Evolutionary conservation across 106 monocot genomes (phyloP).

Genomic region (Hemerocallis citrina): DNA sequence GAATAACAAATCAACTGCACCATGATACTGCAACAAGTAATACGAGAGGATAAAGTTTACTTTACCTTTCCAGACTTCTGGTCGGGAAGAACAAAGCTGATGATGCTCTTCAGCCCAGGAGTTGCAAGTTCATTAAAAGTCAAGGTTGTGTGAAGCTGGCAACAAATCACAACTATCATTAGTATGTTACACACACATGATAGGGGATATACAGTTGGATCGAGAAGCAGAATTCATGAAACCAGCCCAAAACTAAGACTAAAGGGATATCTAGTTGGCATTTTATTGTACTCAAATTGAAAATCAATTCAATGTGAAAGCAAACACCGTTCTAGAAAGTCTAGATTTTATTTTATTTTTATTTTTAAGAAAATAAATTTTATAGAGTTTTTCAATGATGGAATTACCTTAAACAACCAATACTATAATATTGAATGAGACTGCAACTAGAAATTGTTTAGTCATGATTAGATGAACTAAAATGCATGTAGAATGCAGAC

Average conservation of each 20-base stretch:
- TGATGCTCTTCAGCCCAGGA: constrained; percentile 57
- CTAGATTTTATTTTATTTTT: not conserved
- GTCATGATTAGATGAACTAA: not conserved
- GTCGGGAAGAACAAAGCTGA: constrained; percentile 76
- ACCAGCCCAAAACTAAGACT: too few species aligned
- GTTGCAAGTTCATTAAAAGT: constrained; percentile 54
- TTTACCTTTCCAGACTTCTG: constrained; percentile 88
- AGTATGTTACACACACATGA: not conserved
- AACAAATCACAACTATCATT: not conserved
- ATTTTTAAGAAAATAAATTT: too few species aligned
- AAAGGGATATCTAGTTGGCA: too few species aligned
- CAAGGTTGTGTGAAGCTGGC: constrained; percentile 36
- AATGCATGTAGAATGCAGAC: not conserved
- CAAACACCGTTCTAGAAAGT: not conserved
- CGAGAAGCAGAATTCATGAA: too few species aligned
- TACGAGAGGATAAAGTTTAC: not conserved
- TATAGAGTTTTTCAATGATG: too few species aligned
- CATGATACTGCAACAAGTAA: not conserved
- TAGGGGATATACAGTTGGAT: not conserved
- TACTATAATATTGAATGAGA: too few species aligned
- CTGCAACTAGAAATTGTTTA: too few species aligned
- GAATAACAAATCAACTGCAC: not conserved
- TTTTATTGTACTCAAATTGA: too few species aligned
- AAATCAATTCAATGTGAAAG: too few species aligned
- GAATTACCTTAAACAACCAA: too few species aligned